Conservation (phyloP, 2,329 filamentous ascomycete species). For the Monosporascus cannonballus region DNA sequence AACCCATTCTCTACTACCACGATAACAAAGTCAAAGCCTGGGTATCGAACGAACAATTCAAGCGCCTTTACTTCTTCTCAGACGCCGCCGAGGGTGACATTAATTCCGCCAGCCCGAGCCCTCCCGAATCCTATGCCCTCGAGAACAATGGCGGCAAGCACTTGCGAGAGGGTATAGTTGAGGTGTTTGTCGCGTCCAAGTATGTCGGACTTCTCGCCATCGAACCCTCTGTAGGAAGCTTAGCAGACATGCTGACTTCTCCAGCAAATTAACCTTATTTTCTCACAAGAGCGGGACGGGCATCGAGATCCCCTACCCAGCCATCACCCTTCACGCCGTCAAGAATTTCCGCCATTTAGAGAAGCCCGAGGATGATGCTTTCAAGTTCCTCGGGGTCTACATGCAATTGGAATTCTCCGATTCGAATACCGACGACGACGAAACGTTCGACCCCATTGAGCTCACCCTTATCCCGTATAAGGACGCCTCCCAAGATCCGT, state of each 20-base stretch:
- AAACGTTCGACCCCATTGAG: conserved; percentile 58
- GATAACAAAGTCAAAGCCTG: conserved; percentile 51
- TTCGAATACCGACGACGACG: conserved; percentile 53
- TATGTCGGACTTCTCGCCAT: conserved; percentile 27
- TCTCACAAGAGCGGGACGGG: conserved; percentile 52
- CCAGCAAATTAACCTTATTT: conserved; percentile 57
- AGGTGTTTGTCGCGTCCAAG: conserved; percentile 55
- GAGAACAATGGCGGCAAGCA: conserved; percentile 25
- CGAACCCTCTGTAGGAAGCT: conserved; percentile 21
- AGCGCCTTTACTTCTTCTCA: conserved; percentile 47
- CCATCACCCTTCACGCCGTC: conserved; percentile 69
- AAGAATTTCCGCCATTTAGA: conserved; percentile 46
- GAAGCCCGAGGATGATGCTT: conserved; percentile 30
- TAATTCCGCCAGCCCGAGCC: conserved; percentile 20
- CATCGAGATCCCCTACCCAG: conserved; percentile 65
- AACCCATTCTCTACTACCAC: conserved; percentile 65
- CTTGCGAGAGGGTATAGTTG: conserved; percentile 35
- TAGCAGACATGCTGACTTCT: conserved; percentile 1
- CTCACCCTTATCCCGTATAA: conserved; percentile 56
- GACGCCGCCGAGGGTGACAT: conserved; percentile 30
- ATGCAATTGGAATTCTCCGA: conserved; percentile 63
- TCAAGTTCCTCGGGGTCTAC: conserved; percentile 48
- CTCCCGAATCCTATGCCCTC: conserved; percentile 26
- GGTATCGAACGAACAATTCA: conserved; percentile 48
- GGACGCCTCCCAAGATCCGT: conserved; percentile 21